Evolutionary conservation across 331 rosid species (phyloP).

Genomic region (Arachis monticola): DNA sequence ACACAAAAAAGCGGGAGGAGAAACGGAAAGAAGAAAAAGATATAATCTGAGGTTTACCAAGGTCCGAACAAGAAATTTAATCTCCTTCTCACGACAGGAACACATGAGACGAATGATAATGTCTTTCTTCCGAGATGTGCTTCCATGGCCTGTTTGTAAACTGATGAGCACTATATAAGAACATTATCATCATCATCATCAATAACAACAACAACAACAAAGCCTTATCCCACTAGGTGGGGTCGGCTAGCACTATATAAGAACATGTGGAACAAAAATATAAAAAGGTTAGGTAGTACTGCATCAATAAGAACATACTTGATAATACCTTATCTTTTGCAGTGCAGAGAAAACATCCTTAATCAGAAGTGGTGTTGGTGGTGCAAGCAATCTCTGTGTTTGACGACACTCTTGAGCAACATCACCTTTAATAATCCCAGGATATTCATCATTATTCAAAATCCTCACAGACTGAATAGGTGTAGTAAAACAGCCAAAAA

Average conservation of each 20-base stretch:
- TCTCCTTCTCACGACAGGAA: conserved; percentile 91
- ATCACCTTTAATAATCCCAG: conserved; percentile 72
- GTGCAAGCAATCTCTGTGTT: conserved; percentile 84
- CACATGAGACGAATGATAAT: conserved; percentile 81
- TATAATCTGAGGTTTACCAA: conserved; percentile 61
- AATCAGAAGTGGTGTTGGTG: conserved; percentile 77
- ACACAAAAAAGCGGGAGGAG: no score
- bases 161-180: conserved; percentile 67
- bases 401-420: conserved; percentile 95
- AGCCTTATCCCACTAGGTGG: no score
- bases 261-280: conserved; percentile 40
- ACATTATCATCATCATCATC: neutral
- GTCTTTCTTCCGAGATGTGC: conserved; percentile 79
- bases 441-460: conserved; percentile 40
- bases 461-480: conserved; percentile 28
- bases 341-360: conserved; percentile 78
- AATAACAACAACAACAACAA: no score
- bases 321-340: conserved; percentile 71
- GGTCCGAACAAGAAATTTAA: conserved; percentile 91
- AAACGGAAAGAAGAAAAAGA: neutral
- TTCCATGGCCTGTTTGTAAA: conserved; percentile 91
- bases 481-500: conserved; percentile 38
- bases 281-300: neutral
- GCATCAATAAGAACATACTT: conserved; percentile 29
- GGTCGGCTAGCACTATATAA: conserved; percentile 43